Evolutionary conservation across 2,329 filamentous ascomycete species (phyloP), one percentile per base, ranked within the genome.

Genomic region (Teratosphaeria destructans): DNA sequence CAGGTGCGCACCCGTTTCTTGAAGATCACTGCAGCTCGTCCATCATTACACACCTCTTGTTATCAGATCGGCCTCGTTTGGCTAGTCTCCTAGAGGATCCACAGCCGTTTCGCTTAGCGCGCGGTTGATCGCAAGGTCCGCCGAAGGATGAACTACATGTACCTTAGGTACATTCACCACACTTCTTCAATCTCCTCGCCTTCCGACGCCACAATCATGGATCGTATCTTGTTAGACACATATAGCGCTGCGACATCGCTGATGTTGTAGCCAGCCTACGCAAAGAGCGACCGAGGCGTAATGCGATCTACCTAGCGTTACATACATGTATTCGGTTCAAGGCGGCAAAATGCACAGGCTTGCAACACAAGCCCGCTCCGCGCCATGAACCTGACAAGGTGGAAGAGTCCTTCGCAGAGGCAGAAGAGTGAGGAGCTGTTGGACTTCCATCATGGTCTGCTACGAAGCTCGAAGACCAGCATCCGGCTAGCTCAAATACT

Each of bases 401-500:
- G 64, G 64, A 66, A 62, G 56, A 66, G 63, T 59, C 63, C 62
- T 19, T 58, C 62, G 32, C 56, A 55, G 19, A 35, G 35, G 14
- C 56, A 55, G 32, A 52, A 43, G n/a, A 16, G 49, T 35, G 56
- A 58, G 52, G 56, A 63, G 29, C 49, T 58, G 7, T 57, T 47
- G n/a, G 65, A 67, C 49, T 70, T 65, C 47, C 60, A 58, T 23
- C 68, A 70, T 61, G 59, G 60, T n/a, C 57, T 57, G 7, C 58
- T 69, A 37, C 60, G 59, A 23, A 65, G 65, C 58, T 54, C 61
- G 35, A 66, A 63, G 57, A 68, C 66, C n/a, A 62, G 65, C 60
- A 71, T 70, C 23, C 65, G 68, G 5, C 64, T 71, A 10, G 69
- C 64, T 7, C 63, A 62, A 34, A 61, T 70, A 29, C 60, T 64